phyloP scores from a whole-genome alignment of 2,329 filamentous ascomycete genomes.

The Monosporascus sp. region DNA sequence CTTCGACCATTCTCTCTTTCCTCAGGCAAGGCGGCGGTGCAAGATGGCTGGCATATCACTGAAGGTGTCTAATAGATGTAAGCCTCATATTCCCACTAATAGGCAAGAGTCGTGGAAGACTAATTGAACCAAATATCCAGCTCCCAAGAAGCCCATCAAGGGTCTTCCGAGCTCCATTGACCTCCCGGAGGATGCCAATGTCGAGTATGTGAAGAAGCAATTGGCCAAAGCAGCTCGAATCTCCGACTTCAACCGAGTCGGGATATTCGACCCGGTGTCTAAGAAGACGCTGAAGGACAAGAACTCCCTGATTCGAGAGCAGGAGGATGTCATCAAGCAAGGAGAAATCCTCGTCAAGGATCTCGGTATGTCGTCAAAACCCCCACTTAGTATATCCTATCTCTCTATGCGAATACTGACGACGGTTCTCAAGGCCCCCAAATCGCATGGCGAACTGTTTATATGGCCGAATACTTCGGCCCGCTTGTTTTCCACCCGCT shows the following conservation, averaged over 20 bases:
- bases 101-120: neutral
- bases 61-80: slow-evolving; percentile 38
- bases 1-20: neutral
- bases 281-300: slow-evolving; percentile 61
- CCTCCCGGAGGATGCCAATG: slow-evolving; percentile 43
- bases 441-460: slow-evolving; percentile 89
- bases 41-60: slow-evolving; percentile 22
- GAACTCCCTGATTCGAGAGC: slow-evolving; percentile 45
- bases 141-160: slow-evolving; percentile 46
- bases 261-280: slow-evolving; percentile 54
- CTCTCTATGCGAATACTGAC: slow-evolving; percentile 15
- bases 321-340: slow-evolving; percentile 40
- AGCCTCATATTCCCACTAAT: slow-evolving; percentile 2
- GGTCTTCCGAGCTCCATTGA: slow-evolving; percentile 48
- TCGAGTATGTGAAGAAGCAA: slow-evolving; percentile 54
- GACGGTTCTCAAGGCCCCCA: slow-evolving; percentile 60
- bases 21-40: neutral
- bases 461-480: slow-evolving; percentile 90
- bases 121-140: slow-evolving; percentile 16
- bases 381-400: neutral
- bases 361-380: slow-evolving; percentile 56
- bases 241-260: slow-evolving; percentile 55
- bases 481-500: slow-evolving; percentile 82
- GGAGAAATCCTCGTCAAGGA: slow-evolving; percentile 82
- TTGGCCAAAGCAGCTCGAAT: slow-evolving; percentile 48